These are phyloP conservation scores for Setaria italica DNA, from an alignment of 202 grass and related monocot species.

Conservation along the genomic window DNA sequence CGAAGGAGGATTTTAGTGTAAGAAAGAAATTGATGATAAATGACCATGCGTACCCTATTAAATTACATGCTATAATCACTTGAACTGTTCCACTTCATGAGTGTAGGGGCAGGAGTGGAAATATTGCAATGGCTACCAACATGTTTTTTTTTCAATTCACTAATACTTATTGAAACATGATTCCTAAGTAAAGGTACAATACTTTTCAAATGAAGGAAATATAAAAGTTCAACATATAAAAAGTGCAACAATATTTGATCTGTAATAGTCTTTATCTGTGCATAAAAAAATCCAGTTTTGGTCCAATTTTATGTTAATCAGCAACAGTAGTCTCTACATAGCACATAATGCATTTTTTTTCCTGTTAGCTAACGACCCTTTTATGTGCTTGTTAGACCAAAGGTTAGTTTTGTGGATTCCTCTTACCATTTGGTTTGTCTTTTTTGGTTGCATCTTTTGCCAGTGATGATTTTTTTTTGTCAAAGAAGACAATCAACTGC, in stretches of 20 bases:
- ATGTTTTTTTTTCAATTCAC: neutral
- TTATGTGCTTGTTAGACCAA: neutral
- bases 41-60: neutral
- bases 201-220: neutral
- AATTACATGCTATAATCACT: neutral
- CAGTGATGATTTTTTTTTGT: neutral
- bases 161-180: neutral
- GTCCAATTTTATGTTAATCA: slow-evolving; percentile 18
- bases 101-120: neutral
- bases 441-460: neutral
- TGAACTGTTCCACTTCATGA: neutral
- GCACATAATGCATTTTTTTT: neutral
- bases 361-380: neutral
- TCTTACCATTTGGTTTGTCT: neutral
- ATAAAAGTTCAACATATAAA: neutral
- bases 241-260: slow-evolving; percentile 4
- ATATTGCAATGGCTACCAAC: neutral
- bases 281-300: neutral
- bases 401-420: neutral
- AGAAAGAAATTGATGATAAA: slow-evolving; percentile 15
- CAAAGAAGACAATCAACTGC: neutral
- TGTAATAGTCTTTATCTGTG: neutral
- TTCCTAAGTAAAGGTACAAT: neutral
- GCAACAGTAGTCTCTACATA: neutral
- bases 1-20: neutral